A percentile compares a stretch with the other conserved stretches of the same genome.
Conservation (phyloP, 1,284 basidiomycete species). For the Apiotrichum gamsii region DNA sequence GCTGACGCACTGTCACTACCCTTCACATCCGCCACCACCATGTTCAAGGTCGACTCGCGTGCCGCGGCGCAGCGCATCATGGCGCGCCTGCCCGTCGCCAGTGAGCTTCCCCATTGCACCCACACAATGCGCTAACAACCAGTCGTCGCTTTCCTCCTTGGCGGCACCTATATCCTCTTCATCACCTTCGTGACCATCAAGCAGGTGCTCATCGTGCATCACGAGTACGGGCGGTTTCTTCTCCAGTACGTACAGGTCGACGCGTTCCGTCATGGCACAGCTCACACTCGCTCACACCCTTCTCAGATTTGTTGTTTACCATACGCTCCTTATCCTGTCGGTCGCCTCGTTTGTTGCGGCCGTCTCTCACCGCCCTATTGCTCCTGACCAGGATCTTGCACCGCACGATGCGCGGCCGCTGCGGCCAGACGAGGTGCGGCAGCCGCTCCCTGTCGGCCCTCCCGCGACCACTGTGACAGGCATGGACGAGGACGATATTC, state of each 20-base stretch:
- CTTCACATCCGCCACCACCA: no score
- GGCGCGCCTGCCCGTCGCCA: background rate
- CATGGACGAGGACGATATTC: constrained; percentile 29
- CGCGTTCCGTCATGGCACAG: background rate
- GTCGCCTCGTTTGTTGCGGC: constrained; percentile 24
- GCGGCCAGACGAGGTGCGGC: constrained; percentile 9
- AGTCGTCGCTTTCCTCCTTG: constrained; percentile 27
- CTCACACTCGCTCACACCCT: no score
- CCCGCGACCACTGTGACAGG: background rate
- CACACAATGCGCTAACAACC: background rate
- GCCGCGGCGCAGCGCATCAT: background rate
- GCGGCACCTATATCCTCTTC: constrained; percentile 27
- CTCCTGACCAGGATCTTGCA: constrained; percentile 28
- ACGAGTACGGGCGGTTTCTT: constrained; percentile 25
- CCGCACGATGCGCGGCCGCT: constrained; percentile 19
- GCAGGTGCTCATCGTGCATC: constrained; percentile 21
- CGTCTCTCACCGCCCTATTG: constrained; percentile 18
- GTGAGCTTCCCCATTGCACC: background rate
- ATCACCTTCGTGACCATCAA: constrained; percentile 23
- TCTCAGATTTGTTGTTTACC: constrained; percentile 24
- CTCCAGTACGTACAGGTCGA: constrained; percentile 26
- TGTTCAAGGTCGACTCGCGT: no score
- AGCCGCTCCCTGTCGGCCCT: background rate
- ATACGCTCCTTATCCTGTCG: constrained; percentile 24
- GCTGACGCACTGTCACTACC: no score